A percentile compares a stretch with the other conserved stretches of the same genome.
phyloP scores from a whole-genome alignment of 768 basidiomycete species.

The Baorangia bicolor region DNA sequence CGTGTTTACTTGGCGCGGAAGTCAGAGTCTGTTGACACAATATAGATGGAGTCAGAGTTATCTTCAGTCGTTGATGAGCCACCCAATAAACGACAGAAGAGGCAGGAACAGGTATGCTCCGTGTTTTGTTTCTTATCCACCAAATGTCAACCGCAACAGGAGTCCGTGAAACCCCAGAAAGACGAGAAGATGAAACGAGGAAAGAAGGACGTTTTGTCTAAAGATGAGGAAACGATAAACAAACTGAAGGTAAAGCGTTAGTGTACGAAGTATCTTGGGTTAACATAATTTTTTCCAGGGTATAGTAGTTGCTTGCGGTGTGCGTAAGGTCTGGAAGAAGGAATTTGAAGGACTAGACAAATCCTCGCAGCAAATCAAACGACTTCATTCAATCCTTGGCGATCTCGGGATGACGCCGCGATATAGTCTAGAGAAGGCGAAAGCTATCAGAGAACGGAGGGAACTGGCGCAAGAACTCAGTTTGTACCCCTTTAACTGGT shows the following conservation, averaged over 20 bases:
- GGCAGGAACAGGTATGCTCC: slow-evolving; percentile 36
- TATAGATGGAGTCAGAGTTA: slow-evolving; percentile 45
- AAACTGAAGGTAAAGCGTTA: slow-evolving; percentile 59
- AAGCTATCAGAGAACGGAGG: slow-evolving; percentile 64
- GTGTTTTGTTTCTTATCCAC: background rate
- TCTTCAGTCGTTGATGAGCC: slow-evolving; percentile 60
- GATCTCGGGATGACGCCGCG: slow-evolving; percentile 82
- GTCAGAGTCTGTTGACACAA: slow-evolving; percentile 23
- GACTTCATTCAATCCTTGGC: slow-evolving; percentile 59
- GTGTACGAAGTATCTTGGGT: background rate
- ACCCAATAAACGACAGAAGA: slow-evolving; percentile 47
- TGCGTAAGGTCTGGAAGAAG: slow-evolving; percentile 75
- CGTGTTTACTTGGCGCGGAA: background rate
- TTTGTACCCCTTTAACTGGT: slow-evolving; percentile 35
- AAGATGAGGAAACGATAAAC: slow-evolving; percentile 75
- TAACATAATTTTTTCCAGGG: slow-evolving; percentile 40
- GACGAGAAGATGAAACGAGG: slow-evolving; percentile 28
- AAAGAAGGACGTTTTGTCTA: slow-evolving; percentile 38
- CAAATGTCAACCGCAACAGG: slow-evolving; percentile 10
- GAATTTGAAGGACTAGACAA: slow-evolving; percentile 61
- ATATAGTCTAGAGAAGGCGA: slow-evolving; percentile 79
- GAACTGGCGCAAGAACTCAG: slow-evolving; percentile 80
- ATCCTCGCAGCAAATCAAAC: slow-evolving; percentile 61
- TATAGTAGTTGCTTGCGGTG: slow-evolving; percentile 70
- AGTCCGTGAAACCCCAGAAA: slow-evolving; percentile 23